phyloP scores from a whole-genome alignment of 169 alveolate species.

The Plasmodium vinckei region DNA sequence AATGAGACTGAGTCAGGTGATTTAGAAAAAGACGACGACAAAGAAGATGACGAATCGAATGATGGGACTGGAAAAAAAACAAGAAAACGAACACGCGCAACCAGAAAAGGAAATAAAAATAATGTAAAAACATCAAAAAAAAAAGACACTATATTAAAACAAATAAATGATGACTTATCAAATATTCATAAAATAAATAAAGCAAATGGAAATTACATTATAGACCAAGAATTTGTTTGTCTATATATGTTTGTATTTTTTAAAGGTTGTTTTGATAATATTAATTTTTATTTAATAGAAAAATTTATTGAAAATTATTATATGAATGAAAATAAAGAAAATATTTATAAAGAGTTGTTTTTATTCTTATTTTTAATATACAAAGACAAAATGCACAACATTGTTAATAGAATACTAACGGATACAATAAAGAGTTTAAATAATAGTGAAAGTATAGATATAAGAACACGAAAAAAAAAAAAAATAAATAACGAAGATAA shows the following conservation, averaged over 20 bases:
- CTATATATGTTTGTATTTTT: slow-evolving; percentile 58
- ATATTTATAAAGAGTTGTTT: slow-evolving; percentile 51
- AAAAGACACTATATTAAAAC: background rate
- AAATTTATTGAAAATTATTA: slow-evolving; percentile 70
- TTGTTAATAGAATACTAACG: slow-evolving; percentile 49
- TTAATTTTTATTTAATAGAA: slow-evolving; percentile 75
- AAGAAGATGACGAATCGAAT: background rate
- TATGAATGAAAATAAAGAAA: slow-evolving; percentile 50
- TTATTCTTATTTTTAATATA: slow-evolving; percentile 67
- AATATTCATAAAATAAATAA: background rate
- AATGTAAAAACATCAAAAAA: too few species aligned
- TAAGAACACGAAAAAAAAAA: background rate
- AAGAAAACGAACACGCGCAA: background rate
- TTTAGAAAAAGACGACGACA: background rate
- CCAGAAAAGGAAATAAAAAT: background rate
- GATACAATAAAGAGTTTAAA: slow-evolving; percentile 37
- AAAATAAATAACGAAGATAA: slow-evolving; percentile 5
- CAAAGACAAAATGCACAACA: slow-evolving; percentile 62
- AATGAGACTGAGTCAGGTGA: background rate
- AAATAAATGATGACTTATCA: background rate
- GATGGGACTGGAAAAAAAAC: too few species aligned
- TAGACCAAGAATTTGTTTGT: slow-evolving; percentile 44
- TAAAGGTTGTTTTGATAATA: slow-evolving; percentile 43
- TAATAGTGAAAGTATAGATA: slow-evolving; percentile 12
- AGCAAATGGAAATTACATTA: background rate